Base-by-base conservation (phyloP, 345 rosid genomes). In the Eucalyptus camaldulensis region DNA sequence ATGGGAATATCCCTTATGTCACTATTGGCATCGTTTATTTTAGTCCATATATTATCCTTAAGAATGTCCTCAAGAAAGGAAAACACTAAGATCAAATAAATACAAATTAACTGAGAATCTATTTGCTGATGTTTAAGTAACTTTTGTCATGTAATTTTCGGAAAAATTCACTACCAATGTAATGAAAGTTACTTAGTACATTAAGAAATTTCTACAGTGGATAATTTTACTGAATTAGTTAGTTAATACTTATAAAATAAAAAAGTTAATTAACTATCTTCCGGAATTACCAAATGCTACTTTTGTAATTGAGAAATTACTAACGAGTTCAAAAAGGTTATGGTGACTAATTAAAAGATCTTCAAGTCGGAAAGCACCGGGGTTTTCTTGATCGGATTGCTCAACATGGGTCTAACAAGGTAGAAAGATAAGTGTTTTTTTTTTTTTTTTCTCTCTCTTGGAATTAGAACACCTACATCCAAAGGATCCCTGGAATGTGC, bases 341-440 rank as follows among this genome's bases (percentile, higher is more conserved):
- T 56, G 29, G 3, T 24, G 62, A 56, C 62, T 56, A 56, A 56
- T 56, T 56, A 56, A 22, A 24, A 22, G 62, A 56, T 56, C 62
- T 56, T 56, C 29, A 56, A 24, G 29, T 56, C 13, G 62, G 62
- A 24, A 56, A 56, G 62, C 29, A 2, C 62, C 13, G 62, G 62
- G 62, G 29, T 24, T 56, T 56, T 56, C 62, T 56, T 56, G 62
- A 56, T 56, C 29, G 62, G 62, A 56, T 56, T 56, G 62, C 62
- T 56, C 40, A 10, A 10, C 29, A 56, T 24, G 62, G 6, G 29
- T 56, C 62, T 56, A 56, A 24, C 62, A 22, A 56, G 62, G 62
- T 56, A 22, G 29, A 56, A 2, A 56, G 62, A 24, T 22, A 1
- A 10, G 1, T 40, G 29, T 4, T 0, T 9, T 9, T 24, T 24